Conservation (phyloP, 2,329 filamentous ascomycete genomes). For the Hypoxylon sp. region DNA sequence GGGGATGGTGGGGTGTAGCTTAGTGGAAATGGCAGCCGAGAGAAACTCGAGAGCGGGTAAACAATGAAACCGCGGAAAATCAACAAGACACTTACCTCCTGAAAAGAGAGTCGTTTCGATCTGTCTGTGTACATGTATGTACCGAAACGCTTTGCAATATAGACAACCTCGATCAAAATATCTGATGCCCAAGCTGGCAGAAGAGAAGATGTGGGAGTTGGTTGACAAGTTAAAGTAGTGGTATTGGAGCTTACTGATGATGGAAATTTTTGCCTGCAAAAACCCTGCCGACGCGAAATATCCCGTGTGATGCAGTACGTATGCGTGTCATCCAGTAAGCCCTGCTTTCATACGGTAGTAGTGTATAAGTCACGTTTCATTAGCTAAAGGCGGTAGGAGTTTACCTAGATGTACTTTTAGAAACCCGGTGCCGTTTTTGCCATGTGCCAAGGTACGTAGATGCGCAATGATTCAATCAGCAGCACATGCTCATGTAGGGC, state of each 20-base stretch:
- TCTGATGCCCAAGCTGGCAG: not conserved
- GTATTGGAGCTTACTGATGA: slow-evolving; percentile 18
- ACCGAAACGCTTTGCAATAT: not conserved
- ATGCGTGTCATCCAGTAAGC: slow-evolving; percentile 38
- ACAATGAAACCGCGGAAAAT: slow-evolving; percentile 15
- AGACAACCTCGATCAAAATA: not conserved
- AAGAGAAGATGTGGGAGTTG: not conserved
- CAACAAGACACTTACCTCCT: slow-evolving; percentile 13
- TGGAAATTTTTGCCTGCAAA: slow-evolving; percentile 12
- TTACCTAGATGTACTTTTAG: slow-evolving; percentile 9
- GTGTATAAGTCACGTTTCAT: slow-evolving; percentile 4
- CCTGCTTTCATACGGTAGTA: not conserved
- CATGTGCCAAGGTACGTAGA: not conserved
- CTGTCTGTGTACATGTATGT: not conserved
- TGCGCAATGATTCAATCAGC: not conserved
- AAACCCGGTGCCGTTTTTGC: slow-evolving; percentile 19
- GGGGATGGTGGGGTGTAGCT: slow-evolving; percentile 17
- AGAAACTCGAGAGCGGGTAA: slow-evolving; percentile 13
- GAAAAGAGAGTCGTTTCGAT: not conserved
- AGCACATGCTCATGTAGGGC: not conserved
- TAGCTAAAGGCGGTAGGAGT: not conserved
- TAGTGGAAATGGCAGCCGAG: not conserved
- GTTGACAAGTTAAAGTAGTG: slow-evolving; percentile 2
- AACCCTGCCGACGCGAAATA: slow-evolving; percentile 7
- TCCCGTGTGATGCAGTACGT: slow-evolving; percentile 26